A percentile compares a stretch with the other conserved stretches of the same genome.
Conservation (phyloP, 495 filamentous ascomycete genomes). For the Aspergillus egyptiacus region DNA sequence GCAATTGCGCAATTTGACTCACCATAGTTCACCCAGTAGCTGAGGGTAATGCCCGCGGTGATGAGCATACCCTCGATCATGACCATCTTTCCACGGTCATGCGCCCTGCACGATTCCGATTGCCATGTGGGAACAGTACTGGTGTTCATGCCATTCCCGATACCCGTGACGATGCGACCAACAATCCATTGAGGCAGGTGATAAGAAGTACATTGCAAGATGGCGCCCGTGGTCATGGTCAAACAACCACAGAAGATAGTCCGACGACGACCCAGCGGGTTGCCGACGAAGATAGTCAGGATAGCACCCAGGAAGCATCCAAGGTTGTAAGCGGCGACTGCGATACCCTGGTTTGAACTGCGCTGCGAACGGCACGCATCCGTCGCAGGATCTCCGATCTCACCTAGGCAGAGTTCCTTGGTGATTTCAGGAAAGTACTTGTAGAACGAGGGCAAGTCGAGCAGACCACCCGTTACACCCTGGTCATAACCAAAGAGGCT, state of each 20-base stretch:
- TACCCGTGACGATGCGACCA: conserved; percentile 60
- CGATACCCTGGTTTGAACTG: conserved; percentile 41
- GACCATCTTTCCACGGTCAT: conserved; percentile 66
- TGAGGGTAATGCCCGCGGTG: conserved; percentile 59
- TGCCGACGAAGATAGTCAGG: conserved; percentile 63
- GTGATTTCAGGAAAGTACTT: conserved; percentile 45
- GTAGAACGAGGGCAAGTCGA: conserved; percentile 48
- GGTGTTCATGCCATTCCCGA: conserved; percentile 59
- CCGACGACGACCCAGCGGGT: conserved; percentile 59
- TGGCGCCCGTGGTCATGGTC: conserved; percentile 62
- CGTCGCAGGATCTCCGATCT: neutral
- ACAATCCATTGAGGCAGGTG: conserved; percentile 57
- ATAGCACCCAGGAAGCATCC: conserved; percentile 71
- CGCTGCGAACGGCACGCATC: conserved; percentile 19
- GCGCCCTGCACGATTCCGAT: conserved; percentile 64
- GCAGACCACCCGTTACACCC: conserved; percentile 52
- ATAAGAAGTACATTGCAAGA: conserved; percentile 57
- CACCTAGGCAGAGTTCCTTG: neutral
- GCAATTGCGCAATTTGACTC: conserved; percentile 2
- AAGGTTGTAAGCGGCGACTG: conserved; percentile 64
- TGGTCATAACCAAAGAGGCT: conserved; percentile 52
- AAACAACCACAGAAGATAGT: conserved; percentile 62
- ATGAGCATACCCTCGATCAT: conserved; percentile 70
- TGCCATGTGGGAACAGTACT: conserved; percentile 46
- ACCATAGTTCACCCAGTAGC: conserved; percentile 70